A percentile compares a stretch with the other conserved stretches of the same genome.
These are phyloP conservation scores for Saccharum hybrid DNA, from an alignment of 202 grass and related monocot species.

Conservation along the genomic window DNA sequence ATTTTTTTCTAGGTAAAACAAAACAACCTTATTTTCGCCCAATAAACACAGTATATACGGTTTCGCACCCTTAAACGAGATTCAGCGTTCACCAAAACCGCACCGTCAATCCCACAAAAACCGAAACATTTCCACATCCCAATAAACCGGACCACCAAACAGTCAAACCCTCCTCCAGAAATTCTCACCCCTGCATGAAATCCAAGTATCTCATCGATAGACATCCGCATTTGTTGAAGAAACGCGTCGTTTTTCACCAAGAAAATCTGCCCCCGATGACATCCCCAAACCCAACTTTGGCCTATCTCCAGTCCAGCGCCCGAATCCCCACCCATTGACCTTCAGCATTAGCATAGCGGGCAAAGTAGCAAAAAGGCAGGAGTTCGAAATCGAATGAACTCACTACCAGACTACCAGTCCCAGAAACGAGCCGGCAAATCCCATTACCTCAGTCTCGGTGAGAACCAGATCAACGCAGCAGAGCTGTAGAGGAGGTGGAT, in stretches of 20 bases:
- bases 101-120: constrained; percentile 5
- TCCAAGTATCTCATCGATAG: neutral
- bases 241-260: constrained; percentile 2
- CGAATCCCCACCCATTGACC: constrained; percentile 30
- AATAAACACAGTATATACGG: neutral
- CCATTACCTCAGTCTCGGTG: constrained; percentile 16
- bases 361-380: neutral
- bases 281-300: neutral
- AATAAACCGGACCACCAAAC: neutral
- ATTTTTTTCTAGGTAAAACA: neutral
- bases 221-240: neutral
- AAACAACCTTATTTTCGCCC: neutral
- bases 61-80: neutral
- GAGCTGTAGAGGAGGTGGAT: neutral
- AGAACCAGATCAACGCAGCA: constrained; percentile 33
- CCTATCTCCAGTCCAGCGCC: neutral
- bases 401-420: too few relatives aligned
- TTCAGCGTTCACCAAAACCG: neutral
- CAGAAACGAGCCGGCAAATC: constrained; percentile 20
- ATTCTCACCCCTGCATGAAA: constrained; percentile 19
- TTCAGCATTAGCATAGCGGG: neutral
- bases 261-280: neutral
- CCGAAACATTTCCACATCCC: neutral
- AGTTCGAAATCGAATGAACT: neutral
- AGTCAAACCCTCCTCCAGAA: neutral